Evolutionary conservation across 495 filamentous ascomycete species (phyloP).

Genomic region (Chaetomium cochliodes): DNA sequence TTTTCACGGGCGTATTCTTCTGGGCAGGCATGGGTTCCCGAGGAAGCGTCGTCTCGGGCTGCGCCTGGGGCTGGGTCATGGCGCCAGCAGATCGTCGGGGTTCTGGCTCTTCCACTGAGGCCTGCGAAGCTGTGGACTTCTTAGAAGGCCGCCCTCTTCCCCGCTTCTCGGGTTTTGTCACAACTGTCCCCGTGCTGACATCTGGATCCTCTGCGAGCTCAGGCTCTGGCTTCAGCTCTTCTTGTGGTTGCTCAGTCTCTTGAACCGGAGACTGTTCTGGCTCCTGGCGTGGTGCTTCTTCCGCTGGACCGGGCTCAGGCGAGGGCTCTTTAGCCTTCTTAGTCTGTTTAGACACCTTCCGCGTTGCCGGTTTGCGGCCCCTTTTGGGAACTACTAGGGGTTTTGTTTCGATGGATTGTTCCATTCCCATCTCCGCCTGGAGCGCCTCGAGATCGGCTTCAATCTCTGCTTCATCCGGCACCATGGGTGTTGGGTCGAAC

Average conservation of each 20-base stretch:
- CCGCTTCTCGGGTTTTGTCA: constrained; percentile 40
- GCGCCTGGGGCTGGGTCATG: constrained; percentile 16
- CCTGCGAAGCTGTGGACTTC: constrained; percentile 28
- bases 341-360: constrained; percentile 46
- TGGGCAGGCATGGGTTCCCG: constrained; percentile 20
- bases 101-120: constrained; percentile 22
- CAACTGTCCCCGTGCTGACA: constrained; percentile 44
- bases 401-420: constrained; percentile 30
- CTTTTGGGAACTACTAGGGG: constrained; percentile 43
- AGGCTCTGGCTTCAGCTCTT: constrained; percentile 32
- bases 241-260: constrained; percentile 31
- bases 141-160: constrained; percentile 36
- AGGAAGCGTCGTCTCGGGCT: constrained; percentile 6
- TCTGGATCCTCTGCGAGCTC: constrained; percentile 43
- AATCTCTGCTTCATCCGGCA: constrained; percentile 48
- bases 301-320: constrained; percentile 22
- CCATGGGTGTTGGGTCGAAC: constrained; percentile 43
- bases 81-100: constrained; percentile 16
- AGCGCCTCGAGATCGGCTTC: constrained; percentile 47
- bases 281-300: constrained; percentile 27
- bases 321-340: constrained; percentile 44
- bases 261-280: constrained; percentile 14
- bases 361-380: constrained; percentile 45
- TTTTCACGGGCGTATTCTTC: constrained; percentile 19
- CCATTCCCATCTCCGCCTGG: constrained; percentile 45